These are phyloP conservation scores for Aspergillus ochraceus DNA, from an alignment of 2,329 filamentous ascomycete genomes.

Conservation along the genomic window DNA sequence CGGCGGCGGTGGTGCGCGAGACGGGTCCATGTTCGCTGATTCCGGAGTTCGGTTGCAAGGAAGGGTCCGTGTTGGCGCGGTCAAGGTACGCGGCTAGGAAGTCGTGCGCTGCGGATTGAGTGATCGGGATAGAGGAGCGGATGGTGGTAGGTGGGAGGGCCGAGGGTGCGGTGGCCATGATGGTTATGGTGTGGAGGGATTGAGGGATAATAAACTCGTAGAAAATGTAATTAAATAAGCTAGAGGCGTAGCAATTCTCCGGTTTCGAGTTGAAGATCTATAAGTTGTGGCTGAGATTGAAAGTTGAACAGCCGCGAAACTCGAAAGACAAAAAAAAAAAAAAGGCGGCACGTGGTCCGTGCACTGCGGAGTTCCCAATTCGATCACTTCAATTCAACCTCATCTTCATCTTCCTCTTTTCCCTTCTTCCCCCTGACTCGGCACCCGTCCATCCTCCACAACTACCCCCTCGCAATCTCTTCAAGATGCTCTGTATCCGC, in stretches of 20 bases:
- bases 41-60: slow-evolving; percentile 45
- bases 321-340: slow-evolving; percentile 9
- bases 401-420: slow-evolving; percentile 13
- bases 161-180: slow-evolving; percentile 39
- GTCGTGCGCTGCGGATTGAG: slow-evolving; percentile 40
- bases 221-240: no score
- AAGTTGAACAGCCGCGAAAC: background rate
- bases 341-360: slow-evolving; percentile 27
- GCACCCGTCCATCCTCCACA: background rate
- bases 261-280: background rate
- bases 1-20: slow-evolving; percentile 41
- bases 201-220: background rate
- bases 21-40: slow-evolving; percentile 46
- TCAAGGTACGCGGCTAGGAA: slow-evolving; percentile 46
- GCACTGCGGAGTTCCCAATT: slow-evolving; percentile 13
- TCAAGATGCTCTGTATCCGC: slow-evolving; percentile 35
- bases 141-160: slow-evolving; percentile 41
- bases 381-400: slow-evolving; percentile 5
- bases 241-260: background rate
- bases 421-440: slow-evolving; percentile 1
- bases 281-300: background rate
- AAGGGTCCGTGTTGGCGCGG: slow-evolving; percentile 42
- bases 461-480: background rate
- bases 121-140: slow-evolving; percentile 36
- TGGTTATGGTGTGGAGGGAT: slow-evolving; percentile 10